Evolutionary conservation across 2,329 filamentous ascomycete species (phyloP).

Genomic region (Grosmannia clavigera): DNA sequence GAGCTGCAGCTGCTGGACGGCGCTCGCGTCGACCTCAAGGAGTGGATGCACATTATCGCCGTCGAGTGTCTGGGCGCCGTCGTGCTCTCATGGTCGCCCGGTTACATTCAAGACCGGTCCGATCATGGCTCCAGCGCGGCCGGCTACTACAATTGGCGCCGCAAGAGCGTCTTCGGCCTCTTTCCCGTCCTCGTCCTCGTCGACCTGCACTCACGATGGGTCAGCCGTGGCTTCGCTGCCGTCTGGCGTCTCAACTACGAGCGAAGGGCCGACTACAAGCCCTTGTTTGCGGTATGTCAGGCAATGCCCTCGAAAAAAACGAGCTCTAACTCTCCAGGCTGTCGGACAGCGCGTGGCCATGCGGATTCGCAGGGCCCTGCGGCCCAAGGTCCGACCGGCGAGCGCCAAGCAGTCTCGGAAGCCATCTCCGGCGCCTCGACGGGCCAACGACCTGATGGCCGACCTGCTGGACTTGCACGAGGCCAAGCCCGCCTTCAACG

Average conservation of each 20-base stretch:
- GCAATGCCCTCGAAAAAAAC: neutral
- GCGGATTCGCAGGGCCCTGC: slow-evolving; percentile 1
- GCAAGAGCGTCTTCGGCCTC: slow-evolving; percentile 39
- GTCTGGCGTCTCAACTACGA: slow-evolving; percentile 33
- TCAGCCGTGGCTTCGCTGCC: slow-evolving; percentile 27
- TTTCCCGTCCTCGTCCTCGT: slow-evolving; percentile 31
- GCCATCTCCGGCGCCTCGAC: neutral
- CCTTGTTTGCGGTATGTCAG: slow-evolving; percentile 35
- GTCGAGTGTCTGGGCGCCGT: slow-evolving; percentile 38
- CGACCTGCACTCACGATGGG: slow-evolving; percentile 23
- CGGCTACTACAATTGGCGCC: slow-evolving; percentile 37
- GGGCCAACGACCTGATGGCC: slow-evolving; percentile 27
- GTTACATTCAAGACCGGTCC: slow-evolving; percentile 28
- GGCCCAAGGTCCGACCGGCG: neutral
- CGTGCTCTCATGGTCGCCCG: slow-evolving; percentile 40
- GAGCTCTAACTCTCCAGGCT: neutral
- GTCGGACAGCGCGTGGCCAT: slow-evolving; percentile 4
- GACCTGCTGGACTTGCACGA: slow-evolving; percentile 35
- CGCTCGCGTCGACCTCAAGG: slow-evolving; percentile 31
- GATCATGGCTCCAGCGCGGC: slow-evolving; percentile 35
- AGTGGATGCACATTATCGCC: slow-evolving; percentile 44
- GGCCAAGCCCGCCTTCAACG: slow-evolving; percentile 31
- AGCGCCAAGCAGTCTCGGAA: neutral
- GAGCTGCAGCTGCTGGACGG: slow-evolving; percentile 25
- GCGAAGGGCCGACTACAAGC: slow-evolving; percentile 29